These are phyloP conservation scores for Ustilago trichophora DNA, from an alignment of 1,284 basidiomycete species.

Conservation along the genomic window DNA sequence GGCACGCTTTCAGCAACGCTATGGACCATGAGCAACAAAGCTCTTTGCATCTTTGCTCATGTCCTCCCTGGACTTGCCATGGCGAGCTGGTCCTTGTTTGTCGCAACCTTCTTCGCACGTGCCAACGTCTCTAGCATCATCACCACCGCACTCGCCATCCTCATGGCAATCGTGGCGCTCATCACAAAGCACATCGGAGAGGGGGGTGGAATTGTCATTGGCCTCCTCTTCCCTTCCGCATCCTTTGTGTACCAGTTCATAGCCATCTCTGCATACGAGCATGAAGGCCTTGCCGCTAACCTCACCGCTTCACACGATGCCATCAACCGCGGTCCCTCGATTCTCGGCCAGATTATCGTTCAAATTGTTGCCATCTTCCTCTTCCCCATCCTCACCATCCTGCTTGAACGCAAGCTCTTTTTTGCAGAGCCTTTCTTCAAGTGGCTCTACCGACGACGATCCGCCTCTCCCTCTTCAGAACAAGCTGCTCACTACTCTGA, in stretches of 20 bases:
- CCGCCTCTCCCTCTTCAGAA: background rate
- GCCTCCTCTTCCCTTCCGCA: constrained; percentile 77
- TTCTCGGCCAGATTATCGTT: constrained; percentile 70
- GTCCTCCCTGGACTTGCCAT: constrained; percentile 76
- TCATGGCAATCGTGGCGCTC: constrained; percentile 77
- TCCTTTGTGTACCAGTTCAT: constrained; percentile 79
- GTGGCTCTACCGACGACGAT: constrained; percentile 43
- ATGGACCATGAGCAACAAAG: constrained; percentile 74
- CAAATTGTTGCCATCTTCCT: constrained; percentile 73
- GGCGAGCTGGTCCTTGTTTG: constrained; percentile 77
- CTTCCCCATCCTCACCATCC: constrained; percentile 75
- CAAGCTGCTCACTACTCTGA: background rate
- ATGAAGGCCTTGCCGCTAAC: constrained; percentile 71
- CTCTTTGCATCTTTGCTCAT: constrained; percentile 74
- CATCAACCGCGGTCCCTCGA: constrained; percentile 68
- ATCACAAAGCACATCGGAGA: constrained; percentile 71
- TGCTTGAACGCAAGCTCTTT: constrained; percentile 74
- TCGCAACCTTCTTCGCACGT: constrained; percentile 76
- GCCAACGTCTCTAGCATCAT: constrained; percentile 78
- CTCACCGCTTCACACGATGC: constrained; percentile 67
- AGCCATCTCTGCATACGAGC: constrained; percentile 76
- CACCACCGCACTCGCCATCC: constrained; percentile 74
- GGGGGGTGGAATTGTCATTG: constrained; percentile 73
- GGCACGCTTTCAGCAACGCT: constrained; percentile 74
- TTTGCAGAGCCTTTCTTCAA: constrained; percentile 71